These are phyloP conservation scores for Neurospora tetraspora DNA, from an alignment of 495 filamentous ascomycete species.

Conservation along the genomic window DNA sequence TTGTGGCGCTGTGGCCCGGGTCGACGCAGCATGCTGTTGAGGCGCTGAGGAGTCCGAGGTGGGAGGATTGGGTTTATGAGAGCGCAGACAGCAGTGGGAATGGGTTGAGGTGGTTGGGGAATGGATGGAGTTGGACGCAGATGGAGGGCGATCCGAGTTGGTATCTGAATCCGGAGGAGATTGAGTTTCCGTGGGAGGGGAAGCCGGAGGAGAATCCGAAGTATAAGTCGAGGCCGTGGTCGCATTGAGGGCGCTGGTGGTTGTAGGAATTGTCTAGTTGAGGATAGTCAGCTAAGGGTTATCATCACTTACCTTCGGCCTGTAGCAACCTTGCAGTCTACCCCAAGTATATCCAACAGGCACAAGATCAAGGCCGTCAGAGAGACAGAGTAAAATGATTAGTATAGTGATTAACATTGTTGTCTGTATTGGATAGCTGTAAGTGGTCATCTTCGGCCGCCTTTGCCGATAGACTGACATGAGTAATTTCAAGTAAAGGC, in stretches of 20 bases:
- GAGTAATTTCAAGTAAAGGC: background rate
- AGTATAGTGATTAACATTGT: background rate
- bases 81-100: slow-evolving; percentile 10
- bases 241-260: slow-evolving; percentile 23
- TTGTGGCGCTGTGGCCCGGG: slow-evolving; percentile 34
- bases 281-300: background rate
- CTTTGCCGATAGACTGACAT: background rate
- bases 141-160: slow-evolving; percentile 35
- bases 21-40: slow-evolving; percentile 35
- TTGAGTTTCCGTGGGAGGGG: slow-evolving; percentile 29
- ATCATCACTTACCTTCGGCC: background rate
- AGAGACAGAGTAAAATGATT: background rate
- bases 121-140: slow-evolving; percentile 40
- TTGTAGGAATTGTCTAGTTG: background rate
- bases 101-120: slow-evolving; percentile 37
- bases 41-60: slow-evolving; percentile 31
- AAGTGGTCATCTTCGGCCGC: background rate
- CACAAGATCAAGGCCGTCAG: background rate
- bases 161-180: slow-evolving; percentile 38
- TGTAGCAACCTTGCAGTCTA: background rate
- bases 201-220: slow-evolving; percentile 34
- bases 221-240: slow-evolving; percentile 36
- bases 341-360: background rate
- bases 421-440: background rate
- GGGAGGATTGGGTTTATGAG: slow-evolving; percentile 37